Evolutionary conservation across 805 yeast genomes (phyloP).

Genomic region (Hemisphaericaspora nanyangensis): DNA sequence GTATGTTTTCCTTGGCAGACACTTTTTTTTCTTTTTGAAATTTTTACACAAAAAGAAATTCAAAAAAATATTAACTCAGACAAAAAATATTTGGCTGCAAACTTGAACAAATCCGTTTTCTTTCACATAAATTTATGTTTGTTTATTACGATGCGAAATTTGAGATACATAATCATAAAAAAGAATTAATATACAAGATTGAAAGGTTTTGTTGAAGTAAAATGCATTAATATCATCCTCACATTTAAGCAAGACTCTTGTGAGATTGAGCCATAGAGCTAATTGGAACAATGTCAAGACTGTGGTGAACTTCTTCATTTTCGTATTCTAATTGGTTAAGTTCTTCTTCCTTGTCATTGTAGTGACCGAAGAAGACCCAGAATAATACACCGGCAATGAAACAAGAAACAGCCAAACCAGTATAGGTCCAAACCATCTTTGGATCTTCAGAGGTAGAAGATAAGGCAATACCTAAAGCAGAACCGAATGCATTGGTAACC

Average conservation of each 20-base stretch:
- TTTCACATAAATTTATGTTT: background rate
- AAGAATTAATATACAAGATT: background rate
- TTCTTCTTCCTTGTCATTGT: conserved; percentile 55
- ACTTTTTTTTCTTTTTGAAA: background rate
- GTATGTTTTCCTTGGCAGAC: background rate
- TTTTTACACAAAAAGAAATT: too few relatives aligned
- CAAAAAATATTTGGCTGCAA: too few relatives aligned
- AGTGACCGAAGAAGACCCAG: conserved; percentile 56
- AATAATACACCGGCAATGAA: conserved; percentile 56
- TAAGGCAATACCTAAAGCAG: conserved; percentile 72
- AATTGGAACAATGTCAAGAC: conserved; percentile 14
- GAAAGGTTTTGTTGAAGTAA: background rate
- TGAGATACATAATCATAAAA: too few relatives aligned
- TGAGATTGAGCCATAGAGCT: conserved; percentile 13
- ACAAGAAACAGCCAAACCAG: conserved; percentile 59
- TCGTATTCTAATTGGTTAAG: conserved; percentile 48
- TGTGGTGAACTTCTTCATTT: conserved; percentile 9
- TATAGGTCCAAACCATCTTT: conserved; percentile 64
- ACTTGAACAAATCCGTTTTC: background rate
- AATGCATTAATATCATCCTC: background rate
- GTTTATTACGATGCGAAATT: too few relatives aligned
- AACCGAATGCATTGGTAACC: conserved; percentile 70
- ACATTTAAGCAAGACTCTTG: conserved; percentile 11
- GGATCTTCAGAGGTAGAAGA: conserved; percentile 68
- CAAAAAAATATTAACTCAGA: too few relatives aligned